Conservation (phyloP, 108 stramenopile genomes). For the Cylindrotheca closterium region DNA sequence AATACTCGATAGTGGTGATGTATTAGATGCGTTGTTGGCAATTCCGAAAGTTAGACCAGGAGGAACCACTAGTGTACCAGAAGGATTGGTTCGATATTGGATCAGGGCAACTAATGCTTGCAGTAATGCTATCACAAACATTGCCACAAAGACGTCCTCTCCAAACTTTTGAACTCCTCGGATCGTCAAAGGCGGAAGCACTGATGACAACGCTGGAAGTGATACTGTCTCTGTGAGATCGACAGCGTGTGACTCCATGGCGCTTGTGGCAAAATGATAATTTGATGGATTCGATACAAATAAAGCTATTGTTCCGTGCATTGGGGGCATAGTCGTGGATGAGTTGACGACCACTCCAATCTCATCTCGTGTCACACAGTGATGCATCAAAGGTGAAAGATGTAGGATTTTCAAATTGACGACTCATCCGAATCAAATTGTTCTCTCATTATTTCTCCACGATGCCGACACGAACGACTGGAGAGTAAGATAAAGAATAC, state of each 20-base stretch:
- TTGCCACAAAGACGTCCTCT: slow-evolving; percentile 40
- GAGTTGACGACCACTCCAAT: no score
- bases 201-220: background rate
- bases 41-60: slow-evolving; percentile 56
- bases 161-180: slow-evolving; percentile 25
- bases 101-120: slow-evolving; percentile 57
- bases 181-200: background rate
- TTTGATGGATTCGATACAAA: no score
- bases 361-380: no score
- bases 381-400: no score
- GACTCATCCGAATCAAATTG: no score
- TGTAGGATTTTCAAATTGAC: no score
- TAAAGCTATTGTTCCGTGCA: no score
- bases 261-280: background rate
- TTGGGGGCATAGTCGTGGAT: no score
- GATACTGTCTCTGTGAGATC: background rate
- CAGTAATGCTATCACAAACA: slow-evolving; percentile 45
- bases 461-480: no score
- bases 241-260: background rate
- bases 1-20: background rate
- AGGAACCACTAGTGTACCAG: slow-evolving; percentile 52
- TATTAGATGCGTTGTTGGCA: slow-evolving; percentile 11
- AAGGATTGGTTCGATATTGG: slow-evolving; percentile 62
- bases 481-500: no score
- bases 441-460: no score